Evolutionary conservation across 1,284 basidiomycete species (phyloP), one percentile per base, ranked within the genome.

Genomic region (Phylloporus gajari): DNA sequence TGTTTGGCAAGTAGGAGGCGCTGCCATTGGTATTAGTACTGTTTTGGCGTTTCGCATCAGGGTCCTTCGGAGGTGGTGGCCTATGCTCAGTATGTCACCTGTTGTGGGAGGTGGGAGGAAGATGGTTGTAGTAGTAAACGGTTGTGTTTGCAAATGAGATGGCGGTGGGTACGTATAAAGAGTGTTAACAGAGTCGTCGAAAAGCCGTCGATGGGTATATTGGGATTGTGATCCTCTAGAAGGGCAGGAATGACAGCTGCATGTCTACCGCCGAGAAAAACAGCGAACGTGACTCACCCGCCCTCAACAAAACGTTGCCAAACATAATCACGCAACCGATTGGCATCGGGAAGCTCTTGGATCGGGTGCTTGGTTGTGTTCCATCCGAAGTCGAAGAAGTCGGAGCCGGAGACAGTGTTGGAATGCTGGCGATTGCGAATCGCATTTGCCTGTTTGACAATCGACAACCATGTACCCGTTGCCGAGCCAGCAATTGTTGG

Each of bases 301-400:
- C 93, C 93, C 81, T 94, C 94, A 4, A 90, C 86, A 80, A 94
- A 95, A 72, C 91, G 89, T 79, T 95, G 93, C 93, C 93, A 94
- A 38, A 94, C 93, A 79, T 95, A 95, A 83, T 93, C 91, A 75
- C 88, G 87, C 71, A 94, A 81, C 67, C 88, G 85, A 79, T 91
- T 88, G 21, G 94, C 91, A 70, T 89, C 88, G 6, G 91, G 90
- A 40, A 95, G 85, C 80, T 94, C 91, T 81, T 95, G 94, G 38
- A 95, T 93, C 64, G 95, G 87, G 78, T 94, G 92, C 83, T 95
- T 95, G 85, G 95, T 94, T 13, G 92, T 92, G 78, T 94, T 94
- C 82, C 94, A 92, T 7, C 92, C 92, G 17, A 95, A 85, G 12
- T 94, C 94, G 78, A 94, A 95, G 81, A 95, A 94, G 82, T 95